These are phyloP conservation scores for Aspergillus quadricinctus DNA, from an alignment of 2,329 filamentous ascomycete species.

Conservation along the genomic window DNA sequence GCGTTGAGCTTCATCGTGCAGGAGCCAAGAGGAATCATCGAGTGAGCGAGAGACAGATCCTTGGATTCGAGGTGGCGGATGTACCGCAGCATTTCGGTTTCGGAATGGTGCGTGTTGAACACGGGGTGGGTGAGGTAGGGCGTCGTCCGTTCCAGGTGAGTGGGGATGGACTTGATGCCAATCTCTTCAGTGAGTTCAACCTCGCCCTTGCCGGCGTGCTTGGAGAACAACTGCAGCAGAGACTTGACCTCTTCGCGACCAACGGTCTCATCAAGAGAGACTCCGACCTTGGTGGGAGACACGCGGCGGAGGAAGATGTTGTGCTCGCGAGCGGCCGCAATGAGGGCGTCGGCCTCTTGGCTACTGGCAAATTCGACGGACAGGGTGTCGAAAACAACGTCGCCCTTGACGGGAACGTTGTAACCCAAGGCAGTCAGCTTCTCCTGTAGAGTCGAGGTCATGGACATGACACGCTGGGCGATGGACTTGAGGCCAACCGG, in stretches of 20 bases:
- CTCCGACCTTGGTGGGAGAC: slow-evolving; percentile 58
- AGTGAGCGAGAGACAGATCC: slow-evolving; percentile 89
- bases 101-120: slow-evolving; percentile 92
- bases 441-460: slow-evolving; percentile 65
- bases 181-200: slow-evolving; percentile 30
- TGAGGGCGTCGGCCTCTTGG: slow-evolving; percentile 50
- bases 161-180: slow-evolving; percentile 41
- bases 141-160: slow-evolving; percentile 65
- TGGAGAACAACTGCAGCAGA: slow-evolving; percentile 55
- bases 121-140: slow-evolving; percentile 81
- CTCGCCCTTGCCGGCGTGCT: slow-evolving; percentile 36
- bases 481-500: slow-evolving; percentile 78
- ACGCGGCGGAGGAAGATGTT: slow-evolving; percentile 62
- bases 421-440: slow-evolving; percentile 61
- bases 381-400: slow-evolving; percentile 74
- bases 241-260: slow-evolving; percentile 52
- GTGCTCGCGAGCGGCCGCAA: slow-evolving; percentile 48
- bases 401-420: slow-evolving; percentile 55
- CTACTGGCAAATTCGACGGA: slow-evolving; percentile 56
- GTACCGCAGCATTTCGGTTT: slow-evolving; percentile 90
- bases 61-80: slow-evolving; percentile 91
- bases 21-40: slow-evolving; percentile 94
- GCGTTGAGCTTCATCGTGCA: slow-evolving; percentile 99
- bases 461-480: slow-evolving; percentile 69
- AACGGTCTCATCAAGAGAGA: slow-evolving; percentile 76